Percentiles rank a stretch among this genome's conserved stretches.
phyloP scores from a whole-genome alignment of 345 rosid genomes.

The Syzygium grande region DNA sequence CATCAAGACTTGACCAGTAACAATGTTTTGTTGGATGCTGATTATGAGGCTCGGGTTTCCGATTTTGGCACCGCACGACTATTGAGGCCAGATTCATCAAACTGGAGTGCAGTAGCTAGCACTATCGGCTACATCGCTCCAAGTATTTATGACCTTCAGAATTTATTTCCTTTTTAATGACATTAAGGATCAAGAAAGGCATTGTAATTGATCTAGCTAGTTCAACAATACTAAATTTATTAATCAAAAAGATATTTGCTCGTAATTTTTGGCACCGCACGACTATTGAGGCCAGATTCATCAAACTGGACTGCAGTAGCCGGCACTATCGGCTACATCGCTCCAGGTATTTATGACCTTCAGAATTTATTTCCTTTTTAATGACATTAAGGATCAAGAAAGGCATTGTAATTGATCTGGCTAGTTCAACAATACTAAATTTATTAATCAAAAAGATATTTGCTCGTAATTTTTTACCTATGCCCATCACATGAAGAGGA shows the following conservation, averaged over 20 bases:
- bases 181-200: not conserved
- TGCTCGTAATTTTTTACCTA: not conserved
- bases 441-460: not conserved
- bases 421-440: not conserved
- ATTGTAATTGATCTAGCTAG: not conserved
- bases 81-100: not conserved
- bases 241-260: not conserved
- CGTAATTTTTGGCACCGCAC: not conserved
- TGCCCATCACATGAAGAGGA: not conserved
- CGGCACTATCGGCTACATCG: not conserved
- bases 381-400: not conserved
- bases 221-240: not conserved
- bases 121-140: not conserved
- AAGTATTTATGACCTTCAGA: not conserved
- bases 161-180: not conserved
- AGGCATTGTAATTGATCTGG: not conserved
- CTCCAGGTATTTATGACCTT: not conserved
- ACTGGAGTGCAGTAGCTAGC: not conserved
- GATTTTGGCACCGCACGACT: not conserved
- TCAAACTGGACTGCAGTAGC: not conserved
- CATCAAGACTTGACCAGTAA: not conserved
- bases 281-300: not conserved
- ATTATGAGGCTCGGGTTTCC: not conserved
- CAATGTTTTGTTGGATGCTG: not conserved
- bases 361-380: not conserved